Conservation (phyloP, 495 filamentous ascomycete genomes). For the Delitschia confertaspora region DNA sequence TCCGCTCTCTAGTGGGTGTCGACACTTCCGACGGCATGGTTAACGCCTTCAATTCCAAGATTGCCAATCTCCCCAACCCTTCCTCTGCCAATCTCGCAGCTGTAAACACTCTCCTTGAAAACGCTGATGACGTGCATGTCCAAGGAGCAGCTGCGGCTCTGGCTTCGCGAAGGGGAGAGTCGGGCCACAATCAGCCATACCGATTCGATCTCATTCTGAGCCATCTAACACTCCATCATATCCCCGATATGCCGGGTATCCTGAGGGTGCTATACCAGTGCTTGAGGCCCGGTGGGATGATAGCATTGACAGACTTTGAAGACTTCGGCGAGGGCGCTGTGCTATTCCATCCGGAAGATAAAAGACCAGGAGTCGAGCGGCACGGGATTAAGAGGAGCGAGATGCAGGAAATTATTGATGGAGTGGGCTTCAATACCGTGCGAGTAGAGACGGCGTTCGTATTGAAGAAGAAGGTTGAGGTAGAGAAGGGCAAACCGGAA, state of each 20-base stretch:
- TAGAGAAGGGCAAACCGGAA: conserved; percentile 26
- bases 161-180: conserved; percentile 18
- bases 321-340: conserved; percentile 46
- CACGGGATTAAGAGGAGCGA: conserved; percentile 41
- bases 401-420: conserved; percentile 37
- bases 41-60: conserved; percentile 39
- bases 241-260: conserved; percentile 38
- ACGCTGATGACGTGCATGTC: conserved; percentile 24
- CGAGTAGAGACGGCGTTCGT: conserved; percentile 38
- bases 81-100: conserved; percentile 29
- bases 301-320: conserved; percentile 50
- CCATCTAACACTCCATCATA: conserved; percentile 49
- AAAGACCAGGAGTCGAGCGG: conserved; percentile 46
- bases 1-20: conserved; percentile 39
- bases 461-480: conserved; percentile 42
- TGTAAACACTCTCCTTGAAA: conserved; percentile 22
- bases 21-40: conserved; percentile 49
- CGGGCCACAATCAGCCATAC: conserved; percentile 20
- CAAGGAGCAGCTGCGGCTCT: conserved; percentile 24
- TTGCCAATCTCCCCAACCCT: conserved; percentile 30
- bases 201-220: conserved; percentile 43
- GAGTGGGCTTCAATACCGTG: conserved; percentile 42
- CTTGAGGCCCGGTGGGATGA: conserved; percentile 38
- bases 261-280: conserved; percentile 37
- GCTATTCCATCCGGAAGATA: conserved; percentile 43